Conservation (phyloP, 2,329 filamentous ascomycete genomes). For the Trichoderma asperellum region DNA sequence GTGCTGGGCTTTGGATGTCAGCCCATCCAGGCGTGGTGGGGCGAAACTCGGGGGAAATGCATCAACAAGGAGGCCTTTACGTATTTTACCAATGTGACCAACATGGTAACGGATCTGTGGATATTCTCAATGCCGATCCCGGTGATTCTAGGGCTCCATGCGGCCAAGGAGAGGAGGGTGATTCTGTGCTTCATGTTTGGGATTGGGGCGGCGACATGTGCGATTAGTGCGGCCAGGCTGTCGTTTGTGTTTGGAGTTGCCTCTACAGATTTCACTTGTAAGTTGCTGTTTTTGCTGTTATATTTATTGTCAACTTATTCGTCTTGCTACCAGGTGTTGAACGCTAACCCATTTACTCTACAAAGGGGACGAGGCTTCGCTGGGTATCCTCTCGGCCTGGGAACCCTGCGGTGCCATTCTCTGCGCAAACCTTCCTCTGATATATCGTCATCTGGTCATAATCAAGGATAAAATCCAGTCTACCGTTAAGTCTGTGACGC, state of each 20-base stretch:
- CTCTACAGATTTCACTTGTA: constrained; percentile 28
- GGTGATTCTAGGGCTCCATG: constrained; percentile 23
- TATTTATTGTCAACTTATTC: neutral
- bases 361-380: constrained; percentile 23
- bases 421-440: constrained; percentile 28
- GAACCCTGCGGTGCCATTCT: constrained; percentile 31
- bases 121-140: constrained; percentile 30
- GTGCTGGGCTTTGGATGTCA: constrained; percentile 30
- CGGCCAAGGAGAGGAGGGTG: constrained; percentile 20
- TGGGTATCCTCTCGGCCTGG: constrained; percentile 30
- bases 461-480: neutral
- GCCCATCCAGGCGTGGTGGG: constrained; percentile 28
- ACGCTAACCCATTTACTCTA: neutral
- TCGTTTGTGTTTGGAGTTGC: constrained; percentile 28
- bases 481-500: constrained; percentile 4
- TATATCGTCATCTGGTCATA: constrained; percentile 24
- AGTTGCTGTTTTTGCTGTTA: neutral
- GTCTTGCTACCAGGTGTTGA: neutral
- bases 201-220: constrained; percentile 30
- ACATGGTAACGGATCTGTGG: constrained; percentile 28
- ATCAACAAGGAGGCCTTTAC: constrained; percentile 29
- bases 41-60: constrained; percentile 16
- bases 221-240: constrained; percentile 28
- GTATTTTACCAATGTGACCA: constrained; percentile 29
- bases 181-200: constrained; percentile 30